Conservation (phyloP, 2,329 filamentous ascomycete species). For the Monascus ruber region DNA sequence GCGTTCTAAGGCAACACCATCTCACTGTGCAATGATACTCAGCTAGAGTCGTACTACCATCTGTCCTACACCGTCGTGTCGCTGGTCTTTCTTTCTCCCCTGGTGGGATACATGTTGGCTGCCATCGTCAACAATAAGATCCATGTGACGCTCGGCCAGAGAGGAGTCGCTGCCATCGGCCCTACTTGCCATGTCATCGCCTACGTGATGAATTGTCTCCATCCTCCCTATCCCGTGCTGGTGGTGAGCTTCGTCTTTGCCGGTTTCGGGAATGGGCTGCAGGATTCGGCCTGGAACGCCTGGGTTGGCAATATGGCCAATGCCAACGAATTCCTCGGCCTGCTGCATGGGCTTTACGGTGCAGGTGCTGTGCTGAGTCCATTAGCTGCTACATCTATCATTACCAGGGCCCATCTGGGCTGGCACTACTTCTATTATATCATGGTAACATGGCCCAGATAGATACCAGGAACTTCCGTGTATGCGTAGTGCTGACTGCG, state of each 20-base stretch:
- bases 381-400: constrained; percentile 60
- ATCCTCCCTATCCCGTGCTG: constrained; percentile 33
- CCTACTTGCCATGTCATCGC: constrained; percentile 37
- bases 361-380: constrained; percentile 59
- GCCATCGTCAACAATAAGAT: constrained; percentile 36
- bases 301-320: constrained; percentile 62
- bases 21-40: constrained; percentile 8
- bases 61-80: constrained; percentile 40
- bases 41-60: constrained; percentile 38
- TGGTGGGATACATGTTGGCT: constrained; percentile 36
- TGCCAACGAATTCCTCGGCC: constrained; percentile 61
- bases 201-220: constrained; percentile 25
- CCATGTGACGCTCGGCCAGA: constrained; percentile 45
- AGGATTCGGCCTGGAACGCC: constrained; percentile 47
- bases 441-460: constrained; percentile 42
- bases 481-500: not conserved
- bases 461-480: not conserved
- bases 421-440: constrained; percentile 73
- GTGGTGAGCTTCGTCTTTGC: constrained; percentile 30
- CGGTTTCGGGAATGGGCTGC: constrained; percentile 32
- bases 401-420: constrained; percentile 47
- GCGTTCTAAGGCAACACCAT: not conserved
- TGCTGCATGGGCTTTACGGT: constrained; percentile 65
- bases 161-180: constrained; percentile 57
- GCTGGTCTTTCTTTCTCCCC: constrained; percentile 38